Percentiles rank a stretch among this genome's conserved stretches.
phyloP scores from a whole-genome alignment of 192 early-diverging fungal genomes.

The Thamnidium elegans region DNA sequence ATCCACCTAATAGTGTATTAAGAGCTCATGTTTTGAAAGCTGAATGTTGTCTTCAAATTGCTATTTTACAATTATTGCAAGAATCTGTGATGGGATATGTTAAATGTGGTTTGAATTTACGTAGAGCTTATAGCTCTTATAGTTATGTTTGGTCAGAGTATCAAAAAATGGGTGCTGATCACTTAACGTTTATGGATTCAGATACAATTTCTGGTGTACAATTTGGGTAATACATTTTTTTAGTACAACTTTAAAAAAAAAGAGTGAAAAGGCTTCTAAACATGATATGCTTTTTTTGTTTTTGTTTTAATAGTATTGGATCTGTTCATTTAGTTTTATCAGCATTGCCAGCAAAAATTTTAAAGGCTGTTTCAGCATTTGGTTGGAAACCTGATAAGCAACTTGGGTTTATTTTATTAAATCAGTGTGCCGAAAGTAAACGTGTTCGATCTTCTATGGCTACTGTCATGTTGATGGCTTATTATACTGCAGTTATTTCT shows the following conservation, averaged over 20 bases:
- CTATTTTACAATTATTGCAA: conserved; percentile 49
- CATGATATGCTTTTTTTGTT: not conserved
- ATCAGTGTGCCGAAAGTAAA: conserved; percentile 40
- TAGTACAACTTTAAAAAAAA: not conserved
- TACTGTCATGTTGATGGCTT: conserved; percentile 45
- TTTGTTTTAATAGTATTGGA: conserved; percentile 26
- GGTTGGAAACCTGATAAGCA: conserved; percentile 47
- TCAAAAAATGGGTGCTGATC: conserved; percentile 44
- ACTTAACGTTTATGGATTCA: conserved; percentile 40
- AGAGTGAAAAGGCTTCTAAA: not conserved
- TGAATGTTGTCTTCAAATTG: conserved; percentile 48
- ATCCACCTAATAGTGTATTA: conserved; percentile 44
- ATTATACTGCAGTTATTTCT: conserved; percentile 48
- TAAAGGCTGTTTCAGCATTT: conserved; percentile 46
- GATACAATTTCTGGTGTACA: conserved; percentile 52
- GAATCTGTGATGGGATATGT: conserved; percentile 52
- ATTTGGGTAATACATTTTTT: conserved; percentile 44
- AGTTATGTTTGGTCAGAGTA: conserved; percentile 48
- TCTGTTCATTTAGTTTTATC: conserved; percentile 46
- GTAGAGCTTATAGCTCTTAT: conserved; percentile 53
- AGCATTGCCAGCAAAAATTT: conserved; percentile 43
- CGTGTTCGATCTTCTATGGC: conserved; percentile 48
- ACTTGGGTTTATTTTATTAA: conserved; percentile 45
- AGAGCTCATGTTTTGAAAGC: conserved; percentile 50
- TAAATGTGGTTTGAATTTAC: conserved; percentile 49